Evolutionary conservation across 441 rosid genomes (phyloP), one percentile per base, ranked within the genome.

Genomic region (Eruca vesicaria): DNA sequence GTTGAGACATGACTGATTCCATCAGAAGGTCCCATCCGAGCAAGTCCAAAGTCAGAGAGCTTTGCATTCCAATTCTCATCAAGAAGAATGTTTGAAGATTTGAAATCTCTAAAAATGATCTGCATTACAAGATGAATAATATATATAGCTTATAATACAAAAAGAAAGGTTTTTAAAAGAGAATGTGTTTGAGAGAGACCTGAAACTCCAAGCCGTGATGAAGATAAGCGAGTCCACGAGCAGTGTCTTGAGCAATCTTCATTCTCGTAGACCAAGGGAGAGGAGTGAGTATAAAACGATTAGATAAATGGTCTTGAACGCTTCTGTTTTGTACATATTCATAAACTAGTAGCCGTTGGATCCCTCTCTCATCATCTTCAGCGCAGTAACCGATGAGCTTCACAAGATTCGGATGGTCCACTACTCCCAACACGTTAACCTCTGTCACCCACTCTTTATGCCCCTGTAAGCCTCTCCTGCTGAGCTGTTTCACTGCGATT

Each of bases 131-230:
- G 28, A 62, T n/a, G 28, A 35, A 9, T 33, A 61, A n/a, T n/a
- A n/a, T n/a, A n/a, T n/a, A n/a, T 6, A 62, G 11, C 26, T 32
- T 21, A 43, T 60, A 41, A 60, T 23, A 1, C 50, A n/a, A 65
- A 55, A 7, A 19, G 32, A 7, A 57, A 43, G 12, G 8, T 7
- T 63, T n/a, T 31, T 2, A 9, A 31, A 32, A 48, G 15, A 50
- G 6, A 0, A 55, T 62, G 6, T 36, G 43, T 23, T 32, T 48
- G 56, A 43, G 63, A 61, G 48, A 55, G 28, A 92, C 99, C 99
- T 90, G 97, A 86, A 90, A 92, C 66, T 92, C 94, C 94, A 92
- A 86, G 77, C 87, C 96, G 75, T 92, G 93, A 31, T 90, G 92
- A 60, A 90, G 86, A 78, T 86, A 90, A 57, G 92, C 74, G 67